Conservation (phyloP, 75 land plant species). For the Adiantum capillusveneris region DNA sequence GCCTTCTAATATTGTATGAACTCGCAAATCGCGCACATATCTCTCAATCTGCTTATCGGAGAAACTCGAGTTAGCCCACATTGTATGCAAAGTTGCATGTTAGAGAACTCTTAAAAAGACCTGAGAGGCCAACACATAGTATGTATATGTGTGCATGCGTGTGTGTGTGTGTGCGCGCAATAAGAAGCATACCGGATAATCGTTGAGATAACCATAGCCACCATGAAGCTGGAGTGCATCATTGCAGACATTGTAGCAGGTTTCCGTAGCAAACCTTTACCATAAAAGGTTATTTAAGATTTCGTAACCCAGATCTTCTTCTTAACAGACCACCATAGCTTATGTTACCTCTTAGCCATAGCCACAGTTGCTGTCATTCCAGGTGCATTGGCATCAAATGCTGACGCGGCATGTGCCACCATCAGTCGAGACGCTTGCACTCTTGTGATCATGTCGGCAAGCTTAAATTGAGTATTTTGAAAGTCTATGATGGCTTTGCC, state of each 20-base stretch:
- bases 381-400: conserved; percentile 28
- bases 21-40: conserved; percentile 32
- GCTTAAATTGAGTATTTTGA: conserved; percentile 39
- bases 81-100: no score
- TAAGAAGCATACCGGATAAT: conserved; percentile 23
- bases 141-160: background rate
- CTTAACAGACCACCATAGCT: no score
- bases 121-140: no score
- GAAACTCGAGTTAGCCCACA: background rate
- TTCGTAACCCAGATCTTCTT: background rate
- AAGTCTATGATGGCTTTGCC: conserved; percentile 31
- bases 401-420: conserved; percentile 41
- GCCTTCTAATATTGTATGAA: conserved; percentile 34
- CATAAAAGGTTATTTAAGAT: background rate
- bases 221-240: conserved; percentile 44
- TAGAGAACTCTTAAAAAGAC: no score
- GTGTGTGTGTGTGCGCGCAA: background rate
- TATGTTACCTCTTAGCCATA: conserved; percentile 35
- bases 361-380: conserved; percentile 30
- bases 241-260: conserved; percentile 29
- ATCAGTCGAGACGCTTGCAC: conserved; percentile 38
- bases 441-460: conserved; percentile 34
- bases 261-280: conserved; percentile 32
- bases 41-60: conserved; percentile 28
- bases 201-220: conserved; percentile 37